These are phyloP conservation scores for Cyclanthera cordifolia DNA, from an alignment of 306 rosid genomes.

Conservation along the genomic window DNA sequence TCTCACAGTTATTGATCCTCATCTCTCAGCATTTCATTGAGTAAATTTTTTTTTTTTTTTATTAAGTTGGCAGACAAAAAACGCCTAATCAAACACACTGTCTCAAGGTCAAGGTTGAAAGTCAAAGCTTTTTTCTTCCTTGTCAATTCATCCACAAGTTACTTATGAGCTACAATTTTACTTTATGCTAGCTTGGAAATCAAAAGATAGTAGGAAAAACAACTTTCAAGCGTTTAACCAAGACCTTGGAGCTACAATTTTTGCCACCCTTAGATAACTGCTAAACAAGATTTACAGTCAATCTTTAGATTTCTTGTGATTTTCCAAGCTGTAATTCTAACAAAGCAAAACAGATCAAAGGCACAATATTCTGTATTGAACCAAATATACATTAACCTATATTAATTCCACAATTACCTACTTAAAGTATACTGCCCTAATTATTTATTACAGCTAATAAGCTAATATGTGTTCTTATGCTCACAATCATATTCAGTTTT, in stretches of 20 bases:
- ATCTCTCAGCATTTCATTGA: too few species aligned
- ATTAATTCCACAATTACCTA: neutral
- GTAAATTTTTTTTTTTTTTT: too few species aligned
- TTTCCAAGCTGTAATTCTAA: neutral
- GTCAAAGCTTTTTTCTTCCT: neutral
- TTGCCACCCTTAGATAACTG: neutral
- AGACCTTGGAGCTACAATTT: too few species aligned
- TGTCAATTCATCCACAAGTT: neutral
- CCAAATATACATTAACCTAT: conserved; percentile 2
- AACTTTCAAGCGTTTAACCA: neutral
- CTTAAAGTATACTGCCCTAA: conserved; percentile 1
- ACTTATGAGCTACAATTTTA: neutral
- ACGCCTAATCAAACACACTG: neutral
- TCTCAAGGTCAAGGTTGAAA: neutral
- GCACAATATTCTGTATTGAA: conserved; percentile 1
- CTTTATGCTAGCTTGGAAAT: neutral
- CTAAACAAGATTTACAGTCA: neutral
- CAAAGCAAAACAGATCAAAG: conserved; percentile 1
- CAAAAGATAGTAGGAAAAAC: neutral
- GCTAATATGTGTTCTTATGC: neutral
- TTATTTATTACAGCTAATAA: neutral
- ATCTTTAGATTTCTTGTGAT: neutral
- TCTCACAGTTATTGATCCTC: neutral
- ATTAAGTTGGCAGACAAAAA: too few species aligned
- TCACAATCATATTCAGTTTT: conserved; percentile 2